phyloP scores from a whole-genome alignment of 2,329 filamentous ascomycete genomes.

The Drechslerella coelobrocha region DNA sequence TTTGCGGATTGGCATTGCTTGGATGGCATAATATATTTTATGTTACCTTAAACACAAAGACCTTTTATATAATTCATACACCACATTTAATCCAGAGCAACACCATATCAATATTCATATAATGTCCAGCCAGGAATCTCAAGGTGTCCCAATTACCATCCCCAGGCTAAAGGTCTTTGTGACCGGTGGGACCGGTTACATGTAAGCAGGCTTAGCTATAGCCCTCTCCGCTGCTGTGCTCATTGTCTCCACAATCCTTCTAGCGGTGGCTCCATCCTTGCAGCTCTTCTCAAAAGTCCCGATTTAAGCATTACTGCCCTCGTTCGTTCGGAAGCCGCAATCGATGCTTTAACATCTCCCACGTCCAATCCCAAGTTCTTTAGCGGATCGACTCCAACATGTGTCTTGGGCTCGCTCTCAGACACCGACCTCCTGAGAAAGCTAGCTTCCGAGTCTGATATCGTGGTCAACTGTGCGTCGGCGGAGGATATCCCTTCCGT shows the following conservation, averaged over 20 bases:
- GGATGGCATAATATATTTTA: background rate
- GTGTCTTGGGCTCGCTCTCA: conserved; percentile 22
- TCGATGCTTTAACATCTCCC: conserved; percentile 37
- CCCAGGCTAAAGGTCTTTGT: conserved; percentile 39
- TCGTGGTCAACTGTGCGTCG: conserved; percentile 41
- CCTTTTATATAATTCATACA: background rate
- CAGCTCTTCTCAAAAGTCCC: conserved; percentile 33
- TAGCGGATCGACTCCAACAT: conserved; percentile 33
- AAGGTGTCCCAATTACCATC: conserved; percentile 27
- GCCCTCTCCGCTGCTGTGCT: background rate
- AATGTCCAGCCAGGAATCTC: background rate
- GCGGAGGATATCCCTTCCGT: conserved; percentile 30
- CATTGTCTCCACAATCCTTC: background rate
- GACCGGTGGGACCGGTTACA: conserved; percentile 42
- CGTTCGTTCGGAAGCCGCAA: conserved; percentile 37
- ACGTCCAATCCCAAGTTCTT: conserved; percentile 44
- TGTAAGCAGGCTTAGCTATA: conserved; percentile 30
- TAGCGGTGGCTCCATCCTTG: conserved; percentile 34
- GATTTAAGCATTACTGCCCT: conserved; percentile 34
- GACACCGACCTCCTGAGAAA: conserved; percentile 25
- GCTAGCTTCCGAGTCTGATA: conserved; percentile 34
- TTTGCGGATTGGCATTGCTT: too few species aligned
- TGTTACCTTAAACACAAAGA: background rate
- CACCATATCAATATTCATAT: background rate
- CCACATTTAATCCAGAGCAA: too few species aligned